Percentiles rank a stretch among this genome's conserved stretches.
phyloP scores from a whole-genome alignment of 2,329 filamentous ascomycete species.

The Penicillium sp. region DNA sequence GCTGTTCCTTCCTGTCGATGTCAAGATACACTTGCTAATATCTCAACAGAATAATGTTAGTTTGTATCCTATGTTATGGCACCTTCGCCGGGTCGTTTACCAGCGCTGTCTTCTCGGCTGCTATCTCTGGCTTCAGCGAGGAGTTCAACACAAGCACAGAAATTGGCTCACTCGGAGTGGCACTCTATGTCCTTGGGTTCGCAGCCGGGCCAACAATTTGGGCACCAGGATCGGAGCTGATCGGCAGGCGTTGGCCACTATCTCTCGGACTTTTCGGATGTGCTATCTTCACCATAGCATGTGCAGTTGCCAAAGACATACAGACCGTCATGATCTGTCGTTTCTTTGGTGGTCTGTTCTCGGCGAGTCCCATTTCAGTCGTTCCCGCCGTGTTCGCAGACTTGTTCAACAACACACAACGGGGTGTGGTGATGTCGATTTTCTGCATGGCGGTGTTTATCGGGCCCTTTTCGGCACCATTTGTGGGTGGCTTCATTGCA shows the following conservation, averaged over 20 bases:
- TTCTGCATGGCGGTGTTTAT: conserved; percentile 49
- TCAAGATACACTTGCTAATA: not conserved
- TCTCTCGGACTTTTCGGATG: conserved; percentile 39
- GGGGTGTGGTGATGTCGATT: conserved; percentile 43
- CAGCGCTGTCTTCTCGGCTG: conserved; percentile 65
- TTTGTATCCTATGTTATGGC: conserved; percentile 8
- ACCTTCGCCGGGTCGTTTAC: conserved; percentile 37
- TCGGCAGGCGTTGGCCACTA: conserved; percentile 53
- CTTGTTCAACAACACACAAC: conserved; percentile 47
- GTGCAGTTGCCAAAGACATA: conserved; percentile 38
- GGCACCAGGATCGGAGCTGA: conserved; percentile 59
- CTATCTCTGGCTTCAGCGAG: conserved; percentile 55
- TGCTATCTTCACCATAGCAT: conserved; percentile 43
- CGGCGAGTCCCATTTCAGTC: conserved; percentile 42
- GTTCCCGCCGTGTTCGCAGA: conserved; percentile 46
- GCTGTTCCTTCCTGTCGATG: not conserved
- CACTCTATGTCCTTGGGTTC: conserved; percentile 47
- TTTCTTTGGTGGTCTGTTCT: conserved; percentile 48
- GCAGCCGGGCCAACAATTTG: conserved; percentile 55
- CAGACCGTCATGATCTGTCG: conserved; percentile 42
- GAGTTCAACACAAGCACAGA: conserved; percentile 48
- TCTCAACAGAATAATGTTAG: not conserved
- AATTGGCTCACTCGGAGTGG: conserved; percentile 42
- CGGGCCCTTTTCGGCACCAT: conserved; percentile 48
- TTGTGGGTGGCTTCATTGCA: conserved; percentile 50